Conservation (phyloP, 164 flowering plant species). For the Cinnamomum micranthum region DNA sequence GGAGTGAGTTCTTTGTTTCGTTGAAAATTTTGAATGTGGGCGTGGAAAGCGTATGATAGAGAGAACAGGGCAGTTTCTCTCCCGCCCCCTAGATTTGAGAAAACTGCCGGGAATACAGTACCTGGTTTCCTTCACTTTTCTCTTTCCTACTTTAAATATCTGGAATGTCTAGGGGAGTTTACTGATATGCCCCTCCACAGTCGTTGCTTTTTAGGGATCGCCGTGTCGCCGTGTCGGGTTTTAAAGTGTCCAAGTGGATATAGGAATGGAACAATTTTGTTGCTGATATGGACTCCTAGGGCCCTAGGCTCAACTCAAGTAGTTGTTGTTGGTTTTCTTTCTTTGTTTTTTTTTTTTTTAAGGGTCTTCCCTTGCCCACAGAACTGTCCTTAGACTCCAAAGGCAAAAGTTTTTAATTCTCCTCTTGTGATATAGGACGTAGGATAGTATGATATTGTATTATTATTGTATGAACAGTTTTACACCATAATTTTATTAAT, state of each 20-base stretch:
- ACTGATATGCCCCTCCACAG: neutral
- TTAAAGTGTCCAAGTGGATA: neutral
- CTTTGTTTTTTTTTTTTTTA: neutral
- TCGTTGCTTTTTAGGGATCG: neutral
- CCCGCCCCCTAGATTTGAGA: neutral
- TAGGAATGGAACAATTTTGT: neutral
- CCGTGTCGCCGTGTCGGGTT: neutral
- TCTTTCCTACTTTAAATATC: neutral
- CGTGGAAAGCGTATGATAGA: neutral
- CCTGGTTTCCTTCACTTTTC: neutral
- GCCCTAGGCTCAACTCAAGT: too few species aligned
- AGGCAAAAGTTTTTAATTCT: too few species aligned
- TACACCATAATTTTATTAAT: too few species aligned
- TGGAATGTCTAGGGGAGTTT: neutral
- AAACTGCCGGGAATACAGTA: constrained; percentile 1
- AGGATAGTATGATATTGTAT: too few species aligned
- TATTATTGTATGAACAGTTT: too few species aligned
- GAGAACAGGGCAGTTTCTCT: neutral
- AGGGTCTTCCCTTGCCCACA: too few species aligned
- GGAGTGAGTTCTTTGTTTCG: neutral
- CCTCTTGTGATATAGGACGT: too few species aligned
- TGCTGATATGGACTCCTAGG: neutral
- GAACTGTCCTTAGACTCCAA: too few species aligned
- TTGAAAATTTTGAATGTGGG: neutral
- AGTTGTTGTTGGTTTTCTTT: too few species aligned